These are phyloP conservation scores for Irineochytrium annulatum DNA, from an alignment of 192 early-diverging fungal species.

Conservation along the genomic window DNA sequence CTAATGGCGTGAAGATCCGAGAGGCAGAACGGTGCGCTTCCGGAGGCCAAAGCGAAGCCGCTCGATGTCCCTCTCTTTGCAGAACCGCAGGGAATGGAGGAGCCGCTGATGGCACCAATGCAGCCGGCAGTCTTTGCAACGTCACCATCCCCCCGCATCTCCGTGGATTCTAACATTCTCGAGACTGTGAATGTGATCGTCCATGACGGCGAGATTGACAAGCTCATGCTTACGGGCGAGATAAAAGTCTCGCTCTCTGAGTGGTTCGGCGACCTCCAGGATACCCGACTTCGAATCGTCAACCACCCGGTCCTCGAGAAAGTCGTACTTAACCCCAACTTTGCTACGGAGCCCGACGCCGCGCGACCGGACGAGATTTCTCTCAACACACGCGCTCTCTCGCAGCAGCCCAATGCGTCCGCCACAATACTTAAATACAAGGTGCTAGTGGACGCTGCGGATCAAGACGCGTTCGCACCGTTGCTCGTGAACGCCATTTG, in stretches of 20 bases:
- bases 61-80: too few relatives aligned
- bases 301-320: slow-evolving; percentile 27
- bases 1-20: too few relatives aligned
- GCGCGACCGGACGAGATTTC: slow-evolving; percentile 12
- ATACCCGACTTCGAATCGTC: too few relatives aligned
- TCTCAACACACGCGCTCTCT: slow-evolving; percentile 16
- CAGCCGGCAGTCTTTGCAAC: neutral
- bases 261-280: slow-evolving; percentile 3
- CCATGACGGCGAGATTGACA: slow-evolving; percentile 30
- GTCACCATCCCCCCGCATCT: neutral
- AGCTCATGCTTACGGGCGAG: slow-evolving; percentile 40
- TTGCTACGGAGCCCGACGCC: slow-evolving; percentile 13
- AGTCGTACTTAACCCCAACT: slow-evolving; percentile 30
- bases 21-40: too few relatives aligned
- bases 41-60: too few relatives aligned
- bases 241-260: slow-evolving; percentile 14
- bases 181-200: slow-evolving; percentile 42
- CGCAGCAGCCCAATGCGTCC: slow-evolving; percentile 6
- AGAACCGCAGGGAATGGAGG: too few relatives aligned
- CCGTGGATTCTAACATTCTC: slow-evolving; percentile 9
- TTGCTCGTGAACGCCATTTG: slow-evolving; percentile 35
- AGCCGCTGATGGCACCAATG: too few relatives aligned
- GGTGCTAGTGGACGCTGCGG: slow-evolving; percentile 21
- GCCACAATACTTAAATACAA: slow-evolving; percentile 33
- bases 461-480: slow-evolving; percentile 25